A percentile compares a stretch with the other conserved stretches of the same genome.
phyloP scores from a whole-genome alignment of 352 stramenopile species.

The Phytopythium oedochilum region DNA sequence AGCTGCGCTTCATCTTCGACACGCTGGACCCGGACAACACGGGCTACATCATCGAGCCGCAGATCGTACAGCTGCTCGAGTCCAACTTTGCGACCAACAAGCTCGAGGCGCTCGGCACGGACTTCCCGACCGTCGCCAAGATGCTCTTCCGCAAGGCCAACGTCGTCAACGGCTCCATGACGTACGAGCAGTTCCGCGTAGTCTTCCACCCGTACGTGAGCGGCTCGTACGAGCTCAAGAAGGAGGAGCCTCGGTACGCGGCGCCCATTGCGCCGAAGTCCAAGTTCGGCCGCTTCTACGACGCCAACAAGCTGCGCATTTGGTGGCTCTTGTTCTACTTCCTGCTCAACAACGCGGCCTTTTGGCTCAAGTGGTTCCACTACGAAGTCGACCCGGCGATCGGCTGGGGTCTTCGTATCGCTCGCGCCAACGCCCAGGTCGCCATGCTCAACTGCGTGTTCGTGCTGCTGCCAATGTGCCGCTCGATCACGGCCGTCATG shows the following conservation, averaged over 20 bases:
- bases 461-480: slow-evolving; percentile 76
- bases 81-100: slow-evolving; percentile 73
- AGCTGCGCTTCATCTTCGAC: slow-evolving; percentile 83
- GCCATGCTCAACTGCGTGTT: slow-evolving; percentile 75
- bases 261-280: slow-evolving; percentile 32
- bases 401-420: slow-evolving; percentile 67
- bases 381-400: slow-evolving; percentile 77
- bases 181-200: slow-evolving; percentile 55
- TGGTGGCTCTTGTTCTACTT: slow-evolving; percentile 78
- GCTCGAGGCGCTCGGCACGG: slow-evolving; percentile 68
- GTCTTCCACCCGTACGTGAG: slow-evolving; percentile 73
- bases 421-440: slow-evolving; percentile 66
- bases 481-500: slow-evolving; percentile 69
- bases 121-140: slow-evolving; percentile 55
- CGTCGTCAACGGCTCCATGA: slow-evolving; percentile 55
- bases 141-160: slow-evolving; percentile 73
- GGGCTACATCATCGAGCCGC: slow-evolving; percentile 50
- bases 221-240: slow-evolving; percentile 47
- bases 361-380: slow-evolving; percentile 64
- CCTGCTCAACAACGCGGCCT: slow-evolving; percentile 60
- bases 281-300: slow-evolving; percentile 66
- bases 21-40: slow-evolving; percentile 56
- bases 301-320: slow-evolving; percentile 65
- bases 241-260: slow-evolving; percentile 25
- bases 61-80: slow-evolving; percentile 59